Conservation (phyloP, 1,139 yeast genomes). For the Insectozyma bohioensis region DNA sequence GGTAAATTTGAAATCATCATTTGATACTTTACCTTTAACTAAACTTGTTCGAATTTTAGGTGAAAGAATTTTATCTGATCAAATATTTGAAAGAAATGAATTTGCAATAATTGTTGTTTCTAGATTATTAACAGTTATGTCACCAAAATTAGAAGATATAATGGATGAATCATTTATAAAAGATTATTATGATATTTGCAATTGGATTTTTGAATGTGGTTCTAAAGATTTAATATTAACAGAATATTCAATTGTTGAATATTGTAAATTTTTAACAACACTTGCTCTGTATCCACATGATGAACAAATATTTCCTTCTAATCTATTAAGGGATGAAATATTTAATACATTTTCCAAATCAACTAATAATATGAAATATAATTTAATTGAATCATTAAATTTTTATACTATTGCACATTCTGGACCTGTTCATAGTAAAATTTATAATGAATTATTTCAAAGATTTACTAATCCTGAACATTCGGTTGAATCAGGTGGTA, state of each 20-base stretch:
- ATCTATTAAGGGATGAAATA: slow-evolving; percentile 5
- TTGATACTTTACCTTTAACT: slow-evolving; percentile 9
- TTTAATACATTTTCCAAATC: slow-evolving; percentile 12
- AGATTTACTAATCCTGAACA: slow-evolving; percentile 34
- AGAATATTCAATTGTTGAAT: slow-evolving; percentile 19
- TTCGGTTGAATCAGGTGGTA: slow-evolving; percentile 39
- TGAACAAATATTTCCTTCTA: slow-evolving; percentile 8
- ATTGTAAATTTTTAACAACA: slow-evolving; percentile 19
- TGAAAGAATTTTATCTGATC: slow-evolving; percentile 26
- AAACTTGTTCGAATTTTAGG: slow-evolving; percentile 29
- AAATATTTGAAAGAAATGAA: slow-evolving; percentile 37
- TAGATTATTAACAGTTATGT: slow-evolving; percentile 19
- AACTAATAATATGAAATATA: slow-evolving; percentile 19
- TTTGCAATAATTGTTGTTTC: slow-evolving; percentile 28
- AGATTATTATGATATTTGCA: slow-evolving; percentile 36
- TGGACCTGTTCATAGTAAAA: slow-evolving; percentile 22
- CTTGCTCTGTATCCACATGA: slow-evolving; percentile 12
- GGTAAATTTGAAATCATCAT: neutral
- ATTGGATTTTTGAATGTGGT: slow-evolving; percentile 34
- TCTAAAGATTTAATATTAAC: slow-evolving; percentile 26
- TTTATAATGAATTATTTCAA: slow-evolving; percentile 32
- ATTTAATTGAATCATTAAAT: slow-evolving; percentile 7
- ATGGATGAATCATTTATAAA: slow-evolving; percentile 21
- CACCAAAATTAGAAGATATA: slow-evolving; percentile 12
- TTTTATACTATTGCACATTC: slow-evolving; percentile 3